Evolutionary conservation across 108 stramenopile species (phyloP), one percentile per base, ranked within the genome.

Genomic region (Parietichytrium sp.): DNA sequence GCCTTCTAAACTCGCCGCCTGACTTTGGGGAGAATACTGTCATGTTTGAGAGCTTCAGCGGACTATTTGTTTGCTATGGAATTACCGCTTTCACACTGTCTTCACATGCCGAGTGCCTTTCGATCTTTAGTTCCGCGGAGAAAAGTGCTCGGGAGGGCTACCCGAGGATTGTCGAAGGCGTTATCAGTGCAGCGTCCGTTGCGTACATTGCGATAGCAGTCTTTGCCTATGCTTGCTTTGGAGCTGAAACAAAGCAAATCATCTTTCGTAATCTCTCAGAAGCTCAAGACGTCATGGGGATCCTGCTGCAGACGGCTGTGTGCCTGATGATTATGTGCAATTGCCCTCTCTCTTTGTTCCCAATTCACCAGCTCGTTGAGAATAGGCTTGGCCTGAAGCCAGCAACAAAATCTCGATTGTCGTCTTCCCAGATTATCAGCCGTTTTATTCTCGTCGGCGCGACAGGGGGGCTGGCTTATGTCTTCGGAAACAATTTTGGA

Each of bases 181-280:
- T 42, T 25, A 45, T 45, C 42, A 38, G 23, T 6, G 61, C 8
- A 8, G 61, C 61, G 23, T 45, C 45, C 42, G n/a, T 45, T 6
- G 38, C 45, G 23, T 72, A 72, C 42, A 33, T 72, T 25, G 36
- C 45, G 36, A 42, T 72, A n/a, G 61, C 38, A 33, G 42, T 72
- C 42, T 72, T 45, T 20, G 18, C 61, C 15, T 72, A 72, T 27
- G 61, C 61, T 6, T 72, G 61, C 61, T 72, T 72, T 72, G 61
- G 61, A 33, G 20, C 10, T 31, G 4, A 72, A 2, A 72, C 61
- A 6, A 42, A 72, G 61, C 61, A 72, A 42, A 72, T 72, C 33
- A 72, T 72, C 61, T 72, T 72, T 27, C 10, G 38, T 0, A 72
- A 72, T 27, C 61, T 72, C 15, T 45, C 61, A 0, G 61, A 33